These are phyloP conservation scores for Liquidambar formosana DNA, from an alignment of 164 flowering plant genomes.

Conservation along the genomic window DNA sequence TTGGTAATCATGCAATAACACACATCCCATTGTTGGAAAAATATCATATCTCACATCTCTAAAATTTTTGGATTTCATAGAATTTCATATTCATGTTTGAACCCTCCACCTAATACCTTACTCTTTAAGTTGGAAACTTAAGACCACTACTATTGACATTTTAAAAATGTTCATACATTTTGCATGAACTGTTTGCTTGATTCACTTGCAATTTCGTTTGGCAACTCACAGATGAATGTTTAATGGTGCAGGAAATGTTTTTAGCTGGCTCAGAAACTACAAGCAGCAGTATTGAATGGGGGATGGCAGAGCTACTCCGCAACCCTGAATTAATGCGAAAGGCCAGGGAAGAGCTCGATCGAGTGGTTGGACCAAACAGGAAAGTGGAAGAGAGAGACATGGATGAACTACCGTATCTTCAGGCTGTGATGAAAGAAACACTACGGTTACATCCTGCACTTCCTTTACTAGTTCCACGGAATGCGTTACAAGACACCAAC, in stretches of 20 bases:
- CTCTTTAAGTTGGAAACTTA: too few species aligned
- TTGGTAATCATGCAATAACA: too few species aligned
- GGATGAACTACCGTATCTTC: constrained; percentile 17
- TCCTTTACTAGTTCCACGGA: constrained; percentile 26
- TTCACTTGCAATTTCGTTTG: too few species aligned
- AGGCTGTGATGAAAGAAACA: constrained; percentile 23
- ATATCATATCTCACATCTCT: too few species aligned
- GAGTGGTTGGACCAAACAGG: constrained; percentile 16
- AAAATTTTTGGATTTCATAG: too few species aligned
- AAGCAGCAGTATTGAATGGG: constrained; percentile 29
- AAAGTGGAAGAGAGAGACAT: constrained; percentile 23
- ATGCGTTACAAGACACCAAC: constrained; percentile 11
- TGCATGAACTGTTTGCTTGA: too few species aligned
- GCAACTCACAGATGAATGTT: too few species aligned
- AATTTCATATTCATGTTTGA: too few species aligned
- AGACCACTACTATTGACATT: too few species aligned
- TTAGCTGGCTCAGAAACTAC: constrained; percentile 29
- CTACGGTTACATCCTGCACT: constrained; percentile 24
- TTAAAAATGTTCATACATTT: too few species aligned
- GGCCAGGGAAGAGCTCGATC: constrained; percentile 18
- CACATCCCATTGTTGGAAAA: too few species aligned
- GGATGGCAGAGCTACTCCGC: constrained; percentile 26
- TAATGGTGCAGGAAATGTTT: constrained; percentile 16
- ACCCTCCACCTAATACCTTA: too few species aligned
- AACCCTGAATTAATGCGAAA: constrained; percentile 14